Percentiles rank a stretch among this genome's conserved stretches.
phyloP scores from a whole-genome alignment of 1,284 basidiomycete genomes.

The Pseudomicrostroma phylloplanum region DNA sequence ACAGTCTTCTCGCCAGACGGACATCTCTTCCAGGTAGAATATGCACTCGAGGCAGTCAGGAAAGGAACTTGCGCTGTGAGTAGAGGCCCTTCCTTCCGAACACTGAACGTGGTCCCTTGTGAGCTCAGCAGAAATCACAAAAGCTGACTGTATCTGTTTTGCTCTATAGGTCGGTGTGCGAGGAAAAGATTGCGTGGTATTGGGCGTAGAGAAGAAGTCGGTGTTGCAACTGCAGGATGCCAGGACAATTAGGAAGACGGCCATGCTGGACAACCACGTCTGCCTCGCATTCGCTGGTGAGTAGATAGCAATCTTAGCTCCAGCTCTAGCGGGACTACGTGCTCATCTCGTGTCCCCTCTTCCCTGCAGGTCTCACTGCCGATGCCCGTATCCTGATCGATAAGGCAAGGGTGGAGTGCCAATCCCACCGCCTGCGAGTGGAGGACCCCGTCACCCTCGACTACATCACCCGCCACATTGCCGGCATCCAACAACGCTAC shows the following conservation, averaged over 20 bases:
- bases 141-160: too few species aligned
- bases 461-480: slow-evolving; percentile 96
- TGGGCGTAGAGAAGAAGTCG: slow-evolving; percentile 98
- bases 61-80: slow-evolving; percentile 91
- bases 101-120: neutral
- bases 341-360: neutral
- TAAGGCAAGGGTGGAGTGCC: slow-evolving; percentile 95
- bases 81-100: neutral
- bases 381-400: slow-evolving; percentile 97
- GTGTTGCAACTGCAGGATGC: slow-evolving; percentile 96
- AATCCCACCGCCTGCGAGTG: slow-evolving; percentile 92
- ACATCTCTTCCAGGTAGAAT: slow-evolving; percentile 73
- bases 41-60: slow-evolving; percentile 90
- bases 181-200: slow-evolving; percentile 86
- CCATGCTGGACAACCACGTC: slow-evolving; percentile 90
- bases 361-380: slow-evolving; percentile 74
- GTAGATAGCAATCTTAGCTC: neutral
- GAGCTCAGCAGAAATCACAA: too few species aligned
- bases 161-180: slow-evolving; percentile 77
- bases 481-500: slow-evolving; percentile 95
- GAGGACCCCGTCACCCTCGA: slow-evolving; percentile 97
- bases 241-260: slow-evolving; percentile 92
- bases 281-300: slow-evolving; percentile 4
- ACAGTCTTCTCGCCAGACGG: slow-evolving; percentile 90
- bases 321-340: neutral